Conservation (phyloP, 768 basidiomycete genomes). For the Termitomyces sp. region DNA sequence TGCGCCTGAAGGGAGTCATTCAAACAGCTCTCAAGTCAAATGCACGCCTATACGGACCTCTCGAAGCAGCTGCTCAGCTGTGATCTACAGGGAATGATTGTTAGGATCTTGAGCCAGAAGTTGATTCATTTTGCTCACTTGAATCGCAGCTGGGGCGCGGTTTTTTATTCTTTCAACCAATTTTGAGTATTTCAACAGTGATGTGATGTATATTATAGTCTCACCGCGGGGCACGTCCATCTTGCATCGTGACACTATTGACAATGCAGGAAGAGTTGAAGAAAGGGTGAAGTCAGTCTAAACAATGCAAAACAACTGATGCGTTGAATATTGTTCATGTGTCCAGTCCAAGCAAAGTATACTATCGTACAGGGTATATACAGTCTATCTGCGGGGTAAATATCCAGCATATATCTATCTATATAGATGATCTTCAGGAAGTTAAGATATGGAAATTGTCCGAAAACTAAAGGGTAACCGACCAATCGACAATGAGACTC, state of each 20-base stretch:
- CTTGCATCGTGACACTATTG: constrained; percentile 8
- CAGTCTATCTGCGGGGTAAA: background rate
- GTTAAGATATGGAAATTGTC: background rate
- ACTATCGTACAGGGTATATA: background rate
- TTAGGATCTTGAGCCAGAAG: background rate
- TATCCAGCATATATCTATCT: background rate
- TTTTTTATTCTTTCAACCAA: constrained; percentile 73
- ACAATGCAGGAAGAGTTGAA: background rate
- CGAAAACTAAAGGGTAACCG: background rate
- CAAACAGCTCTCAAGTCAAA: background rate
- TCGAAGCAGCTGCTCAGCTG: constrained; percentile 94
- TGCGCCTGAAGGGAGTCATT: constrained; percentile 58
- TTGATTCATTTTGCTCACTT: constrained; percentile 42
- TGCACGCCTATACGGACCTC: constrained; percentile 48
- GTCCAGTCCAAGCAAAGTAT: too few relatives aligned
- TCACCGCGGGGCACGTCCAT: constrained; percentile 14
- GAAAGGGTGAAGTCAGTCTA: background rate
- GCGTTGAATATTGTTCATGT: too few relatives aligned
- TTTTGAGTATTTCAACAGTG: background rate
- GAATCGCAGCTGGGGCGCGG: constrained; percentile 89
- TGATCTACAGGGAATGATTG: constrained; percentile 60
- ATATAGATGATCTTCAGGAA: background rate
- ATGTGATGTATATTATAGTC: background rate
- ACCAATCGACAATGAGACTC: background rate
- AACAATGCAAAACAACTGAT: background rate